Conservation (phyloP, 2,329 filamentous ascomycete species). For the Neophaeococcomyces aloes region DNA sequence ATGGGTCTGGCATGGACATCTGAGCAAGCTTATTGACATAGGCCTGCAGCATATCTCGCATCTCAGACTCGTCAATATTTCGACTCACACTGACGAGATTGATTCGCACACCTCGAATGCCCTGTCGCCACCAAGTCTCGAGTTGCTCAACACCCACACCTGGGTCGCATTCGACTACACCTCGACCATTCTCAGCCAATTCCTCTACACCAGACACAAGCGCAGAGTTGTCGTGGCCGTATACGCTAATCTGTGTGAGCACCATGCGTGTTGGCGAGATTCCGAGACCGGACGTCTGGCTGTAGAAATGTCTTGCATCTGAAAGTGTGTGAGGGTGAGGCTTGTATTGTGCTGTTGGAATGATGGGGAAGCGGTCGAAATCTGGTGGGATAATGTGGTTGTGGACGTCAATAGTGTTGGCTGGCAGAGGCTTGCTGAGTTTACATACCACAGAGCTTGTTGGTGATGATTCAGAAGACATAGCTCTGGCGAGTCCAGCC, state of each 20-base stretch:
- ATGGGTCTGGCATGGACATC: constrained; percentile 23
- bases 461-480: not conserved
- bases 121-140: constrained; percentile 44
- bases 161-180: constrained; percentile 48
- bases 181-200: constrained; percentile 43
- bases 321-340: constrained; percentile 41
- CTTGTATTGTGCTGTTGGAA: constrained; percentile 40
- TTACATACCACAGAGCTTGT: not conserved
- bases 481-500: not conserved
- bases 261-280: constrained; percentile 43
- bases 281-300: constrained; percentile 30
- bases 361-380: constrained; percentile 36
- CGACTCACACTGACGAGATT: constrained; percentile 48
- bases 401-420: constrained; percentile 49
- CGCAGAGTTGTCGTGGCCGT: constrained; percentile 51
- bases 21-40: constrained; percentile 44
- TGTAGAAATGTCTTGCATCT: constrained; percentile 44
- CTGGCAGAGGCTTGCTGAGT: constrained; percentile 24
- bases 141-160: constrained; percentile 32
- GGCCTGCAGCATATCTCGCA: constrained; percentile 33
- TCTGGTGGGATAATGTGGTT: constrained; percentile 52
- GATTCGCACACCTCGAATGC: constrained; percentile 49
- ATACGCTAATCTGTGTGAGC: constrained; percentile 52
- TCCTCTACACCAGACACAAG: constrained; percentile 43
- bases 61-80: constrained; percentile 30